These are phyloP conservation scores for Cotoneaster glaucophyllus DNA, from an alignment of 306 rosid species.

Conservation along the genomic window DNA sequence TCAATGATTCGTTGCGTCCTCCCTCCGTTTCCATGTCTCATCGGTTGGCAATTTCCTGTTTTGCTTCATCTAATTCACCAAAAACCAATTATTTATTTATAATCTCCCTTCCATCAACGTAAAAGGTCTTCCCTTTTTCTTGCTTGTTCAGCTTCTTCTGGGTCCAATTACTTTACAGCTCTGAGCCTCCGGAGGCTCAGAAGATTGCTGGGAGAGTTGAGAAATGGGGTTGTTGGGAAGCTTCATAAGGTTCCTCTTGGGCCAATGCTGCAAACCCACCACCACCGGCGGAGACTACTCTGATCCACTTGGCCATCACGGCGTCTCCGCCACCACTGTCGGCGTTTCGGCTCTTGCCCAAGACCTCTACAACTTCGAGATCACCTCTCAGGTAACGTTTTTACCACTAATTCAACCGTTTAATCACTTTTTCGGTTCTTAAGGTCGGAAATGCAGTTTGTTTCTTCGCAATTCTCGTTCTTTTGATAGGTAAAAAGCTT, in stretches of 20 bases:
- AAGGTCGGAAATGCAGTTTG: background rate
- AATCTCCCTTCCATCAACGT: background rate
- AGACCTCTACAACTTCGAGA: constrained; percentile 71
- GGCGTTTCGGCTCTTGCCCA: constrained; percentile 70
- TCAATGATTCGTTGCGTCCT: background rate
- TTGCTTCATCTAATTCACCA: background rate
- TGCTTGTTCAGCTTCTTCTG: background rate
- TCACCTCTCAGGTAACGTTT: constrained; percentile 59
- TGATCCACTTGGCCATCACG: constrained; percentile 43
- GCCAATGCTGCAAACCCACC: constrained; percentile 42
- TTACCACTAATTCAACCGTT: background rate
- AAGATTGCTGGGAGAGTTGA: background rate
- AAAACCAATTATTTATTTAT: background rate
- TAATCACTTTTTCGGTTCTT: no score
- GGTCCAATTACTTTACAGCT: background rate
- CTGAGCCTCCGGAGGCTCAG: background rate
- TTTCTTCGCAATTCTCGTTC: background rate
- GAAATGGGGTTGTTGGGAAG: constrained; percentile 44
- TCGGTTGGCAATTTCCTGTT: background rate
- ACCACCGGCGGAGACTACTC: constrained; percentile 32
- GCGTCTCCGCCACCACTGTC: constrained; percentile 46
- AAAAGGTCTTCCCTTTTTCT: background rate
- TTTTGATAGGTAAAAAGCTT: background rate
- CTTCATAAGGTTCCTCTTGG: constrained; percentile 45
- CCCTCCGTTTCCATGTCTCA: background rate